phyloP scores from a whole-genome alignment of 148 eudicot genomes.

The Hydrangea macrophylla region DNA sequence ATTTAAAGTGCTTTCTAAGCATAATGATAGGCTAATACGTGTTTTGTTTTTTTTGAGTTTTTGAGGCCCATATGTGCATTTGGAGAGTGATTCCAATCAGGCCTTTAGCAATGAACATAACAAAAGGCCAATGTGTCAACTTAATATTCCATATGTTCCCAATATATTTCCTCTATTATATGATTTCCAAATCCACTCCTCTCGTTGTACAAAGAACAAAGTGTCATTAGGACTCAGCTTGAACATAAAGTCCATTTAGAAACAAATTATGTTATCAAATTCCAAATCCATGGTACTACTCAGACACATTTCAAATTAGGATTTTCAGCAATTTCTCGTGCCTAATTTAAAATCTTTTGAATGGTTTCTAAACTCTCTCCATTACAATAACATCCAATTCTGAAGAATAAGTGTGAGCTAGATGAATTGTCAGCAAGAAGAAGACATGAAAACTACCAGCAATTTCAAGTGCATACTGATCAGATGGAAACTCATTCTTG shows the following conservation, averaged over 20 bases:
- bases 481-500: conserved; percentile 64
- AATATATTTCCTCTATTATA: too few species aligned
- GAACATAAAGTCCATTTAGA: background rate
- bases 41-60: too few species aligned
- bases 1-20: too few species aligned
- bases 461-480: conserved; percentile 70
- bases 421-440: background rate
- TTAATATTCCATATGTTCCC: too few species aligned
- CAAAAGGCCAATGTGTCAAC: background rate
- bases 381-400: background rate
- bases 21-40: too few species aligned
- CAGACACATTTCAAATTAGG: background rate
- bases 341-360: background rate
- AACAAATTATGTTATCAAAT: background rate
- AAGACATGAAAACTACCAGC: conserved; percentile 51
- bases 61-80: too few species aligned
- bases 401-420: background rate
- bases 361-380: background rate
- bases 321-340: background rate
- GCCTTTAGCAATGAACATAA: too few species aligned
- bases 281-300: background rate
- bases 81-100: too few species aligned
- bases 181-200: too few species aligned
- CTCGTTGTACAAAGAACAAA: too few species aligned
- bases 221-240: background rate